Evolutionary conservation across 148 eudicot species (phyloP), one percentile per base, ranked within the genome.

Genomic region (Persicaria tinctoria): DNA sequence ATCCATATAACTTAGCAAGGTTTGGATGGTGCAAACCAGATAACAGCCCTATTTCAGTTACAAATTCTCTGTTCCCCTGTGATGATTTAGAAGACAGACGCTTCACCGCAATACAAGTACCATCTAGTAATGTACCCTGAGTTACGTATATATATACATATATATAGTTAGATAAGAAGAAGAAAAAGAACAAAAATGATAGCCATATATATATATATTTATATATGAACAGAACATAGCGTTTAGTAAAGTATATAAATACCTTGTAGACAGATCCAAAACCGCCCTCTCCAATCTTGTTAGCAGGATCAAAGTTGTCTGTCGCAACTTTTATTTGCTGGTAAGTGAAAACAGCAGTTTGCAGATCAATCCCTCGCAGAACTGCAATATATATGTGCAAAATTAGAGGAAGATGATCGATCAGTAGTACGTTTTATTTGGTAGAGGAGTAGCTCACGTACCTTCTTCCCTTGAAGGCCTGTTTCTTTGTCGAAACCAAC

Each of bases 211-310:
- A 23, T 23, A 23, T 32, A 32, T 32, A 32, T 32, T 1, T 32
- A 32, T 32, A 32, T 32, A 32, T 32, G 3, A 32, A 1, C 41
- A 1, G 41, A 32, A 32, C 41, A 32, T 1, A 32, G 41, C 41
- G 41, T 32, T 32, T 32, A 60, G 55, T 48, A 3, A 47, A 72
- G 60, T 73, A 20, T 60, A 23, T 12, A 60, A 60, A 8, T 78
- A 88, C 91, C 90, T 88, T 85, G 83, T 83, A 90, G 20, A 88
- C 91, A 71, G 86, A 74, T 56, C 94, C 91, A 82, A 84, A 90
- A 68, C 94, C 94, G 62, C 91, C 91, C 75, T 85, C 85, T 46
- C 91, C 94, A 75, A 90, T 79, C 71, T 83, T 85, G 78, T 86
- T 80, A 44, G 68, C 83, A 72, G 79, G 38, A 77, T 81, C 82